A percentile compares a stretch with the other conserved stretches of the same genome.
phyloP scores from a whole-genome alignment of 345 rosid species.

The Linum trigynum region DNA sequence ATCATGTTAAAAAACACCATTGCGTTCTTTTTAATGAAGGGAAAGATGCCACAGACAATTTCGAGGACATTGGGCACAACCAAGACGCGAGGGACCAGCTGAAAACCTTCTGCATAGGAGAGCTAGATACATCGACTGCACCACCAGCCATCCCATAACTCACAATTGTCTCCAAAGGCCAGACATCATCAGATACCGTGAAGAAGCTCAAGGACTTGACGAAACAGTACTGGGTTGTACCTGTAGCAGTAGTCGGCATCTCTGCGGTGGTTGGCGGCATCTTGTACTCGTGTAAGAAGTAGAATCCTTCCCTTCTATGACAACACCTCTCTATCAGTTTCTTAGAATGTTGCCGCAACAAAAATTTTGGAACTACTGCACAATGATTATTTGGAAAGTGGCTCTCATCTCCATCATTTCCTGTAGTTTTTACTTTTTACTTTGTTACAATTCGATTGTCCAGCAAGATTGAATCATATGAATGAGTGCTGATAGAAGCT shows the following conservation, averaged over 20 bases:
- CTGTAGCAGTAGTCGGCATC: conserved; percentile 47
- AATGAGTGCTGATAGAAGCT: too few species aligned
- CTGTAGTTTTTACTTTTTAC: too few species aligned
- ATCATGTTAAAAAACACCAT: background rate
- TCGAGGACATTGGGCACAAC: conserved; percentile 91
- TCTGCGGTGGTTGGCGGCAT: conserved; percentile 57
- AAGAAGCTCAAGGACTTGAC: conserved; percentile 43
- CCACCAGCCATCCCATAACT: conserved; percentile 47
- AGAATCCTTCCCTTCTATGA: background rate
- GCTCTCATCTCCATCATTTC: too few species aligned
- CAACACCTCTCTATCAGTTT: too few species aligned
- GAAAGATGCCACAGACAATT: conserved; percentile 74
- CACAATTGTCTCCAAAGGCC: conserved; percentile 39
- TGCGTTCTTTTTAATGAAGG: conserved; percentile 23
- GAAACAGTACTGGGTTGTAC: conserved; percentile 61
- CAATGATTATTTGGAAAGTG: too few species aligned
- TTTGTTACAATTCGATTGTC: too few species aligned
- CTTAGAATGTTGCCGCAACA: too few species aligned
- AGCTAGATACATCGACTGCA: conserved; percentile 44
- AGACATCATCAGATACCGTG: conserved; percentile 16
- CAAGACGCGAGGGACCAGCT: conserved; percentile 56
- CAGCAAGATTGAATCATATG: too few species aligned
- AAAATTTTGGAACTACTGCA: too few species aligned
- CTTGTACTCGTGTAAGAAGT: conserved; percentile 53
- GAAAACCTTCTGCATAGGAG: conserved; percentile 58